Percentiles rank a stretch among this genome's conserved stretches.
These are phyloP conservation scores for Rauvolfia tetraphylla DNA, from an alignment of 257 asterid genomes.

Conservation along the genomic window DNA sequence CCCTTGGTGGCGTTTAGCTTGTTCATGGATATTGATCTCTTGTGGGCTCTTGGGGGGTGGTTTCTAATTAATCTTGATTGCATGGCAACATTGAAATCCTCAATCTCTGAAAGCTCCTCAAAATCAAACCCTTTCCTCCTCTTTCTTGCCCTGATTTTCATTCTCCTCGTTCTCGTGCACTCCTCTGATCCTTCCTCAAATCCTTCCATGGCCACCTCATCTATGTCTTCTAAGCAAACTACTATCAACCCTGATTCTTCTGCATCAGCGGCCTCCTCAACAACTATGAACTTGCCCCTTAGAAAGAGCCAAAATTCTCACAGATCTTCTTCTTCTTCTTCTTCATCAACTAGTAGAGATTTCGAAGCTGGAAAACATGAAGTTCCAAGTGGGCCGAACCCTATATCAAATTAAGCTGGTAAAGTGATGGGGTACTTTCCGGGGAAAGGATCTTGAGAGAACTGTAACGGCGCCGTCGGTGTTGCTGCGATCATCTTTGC, in stretches of 20 bases:
- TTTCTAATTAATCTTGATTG: conserved; percentile 10
- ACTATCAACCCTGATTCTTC: background rate
- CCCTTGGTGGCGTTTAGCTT: conserved; percentile 11
- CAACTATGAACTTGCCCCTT: conserved; percentile 6
- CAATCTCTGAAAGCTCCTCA: conserved; percentile 7
- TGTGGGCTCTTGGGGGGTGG: conserved; percentile 52
- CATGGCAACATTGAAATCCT: conserved; percentile 13
- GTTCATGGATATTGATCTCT: conserved; percentile 69
- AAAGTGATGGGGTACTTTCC: background rate
- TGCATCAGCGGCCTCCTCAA: background rate
- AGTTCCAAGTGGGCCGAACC: conserved; percentile 93
- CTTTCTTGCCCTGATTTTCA: conserved; percentile 28
- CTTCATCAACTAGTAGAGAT: conserved; percentile 21
- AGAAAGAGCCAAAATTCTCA: conserved; percentile 2
- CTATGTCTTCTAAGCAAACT: conserved; percentile 4
- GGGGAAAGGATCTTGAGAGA: background rate
- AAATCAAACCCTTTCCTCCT: conserved; percentile 24
- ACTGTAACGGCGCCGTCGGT: conserved; percentile 11
- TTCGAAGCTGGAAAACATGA: conserved; percentile 62
- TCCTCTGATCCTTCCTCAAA: conserved; percentile 20
- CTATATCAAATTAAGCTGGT: conserved; percentile 45
- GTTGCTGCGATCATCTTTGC: background rate
- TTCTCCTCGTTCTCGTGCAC: conserved; percentile 27
- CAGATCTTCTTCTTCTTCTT: background rate
- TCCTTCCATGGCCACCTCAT: conserved; percentile 15